Conservation (phyloP, 1,284 basidiomycete species). For the Microbotryomycetes sp. region DNA sequence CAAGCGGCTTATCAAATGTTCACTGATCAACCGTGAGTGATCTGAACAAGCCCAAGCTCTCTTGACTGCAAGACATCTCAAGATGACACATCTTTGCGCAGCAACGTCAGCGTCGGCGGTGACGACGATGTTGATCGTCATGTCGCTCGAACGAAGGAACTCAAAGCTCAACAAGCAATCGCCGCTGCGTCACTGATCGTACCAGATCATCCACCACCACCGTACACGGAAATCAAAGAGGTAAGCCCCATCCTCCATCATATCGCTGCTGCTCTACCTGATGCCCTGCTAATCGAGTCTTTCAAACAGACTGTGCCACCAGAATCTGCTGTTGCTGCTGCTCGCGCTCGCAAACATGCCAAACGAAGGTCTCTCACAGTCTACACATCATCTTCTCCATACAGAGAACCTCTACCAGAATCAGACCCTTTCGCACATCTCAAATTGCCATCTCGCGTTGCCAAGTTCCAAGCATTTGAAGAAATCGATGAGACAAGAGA, state of each 20-base stretch:
- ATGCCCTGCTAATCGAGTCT: too few species aligned
- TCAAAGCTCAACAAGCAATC: too few species aligned
- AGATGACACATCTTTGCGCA: not conserved
- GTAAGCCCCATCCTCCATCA: too few species aligned
- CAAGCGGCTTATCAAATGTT: slow-evolving; percentile 15
- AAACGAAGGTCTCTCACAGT: not conserved
- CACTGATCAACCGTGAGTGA: slow-evolving; percentile 8
- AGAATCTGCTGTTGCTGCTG: too few species aligned
- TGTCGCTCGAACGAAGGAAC: too few species aligned
- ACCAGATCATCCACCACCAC: too few species aligned
- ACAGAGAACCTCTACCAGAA: not conserved
- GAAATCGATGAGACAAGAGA: slow-evolving; percentile 31
- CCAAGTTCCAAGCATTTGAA: slow-evolving; percentile 38
- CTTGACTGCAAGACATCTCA: slow-evolving; percentile 4
- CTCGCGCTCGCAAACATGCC: not conserved
- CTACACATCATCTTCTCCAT: not conserved
- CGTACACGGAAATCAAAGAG: too few species aligned
- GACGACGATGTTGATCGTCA: not conserved
- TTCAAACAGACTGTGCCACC: too few species aligned
- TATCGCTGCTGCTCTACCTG: too few species aligned
- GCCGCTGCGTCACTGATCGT: too few species aligned
- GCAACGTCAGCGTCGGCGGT: not conserved
- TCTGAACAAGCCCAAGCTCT: not conserved
- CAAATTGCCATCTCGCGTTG: slow-evolving; percentile 26
- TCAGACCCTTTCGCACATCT: slow-evolving; percentile 6